phyloP scores from a whole-genome alignment of 2,329 filamentous ascomycete species.

The Gaeumannomyces sp. region DNA sequence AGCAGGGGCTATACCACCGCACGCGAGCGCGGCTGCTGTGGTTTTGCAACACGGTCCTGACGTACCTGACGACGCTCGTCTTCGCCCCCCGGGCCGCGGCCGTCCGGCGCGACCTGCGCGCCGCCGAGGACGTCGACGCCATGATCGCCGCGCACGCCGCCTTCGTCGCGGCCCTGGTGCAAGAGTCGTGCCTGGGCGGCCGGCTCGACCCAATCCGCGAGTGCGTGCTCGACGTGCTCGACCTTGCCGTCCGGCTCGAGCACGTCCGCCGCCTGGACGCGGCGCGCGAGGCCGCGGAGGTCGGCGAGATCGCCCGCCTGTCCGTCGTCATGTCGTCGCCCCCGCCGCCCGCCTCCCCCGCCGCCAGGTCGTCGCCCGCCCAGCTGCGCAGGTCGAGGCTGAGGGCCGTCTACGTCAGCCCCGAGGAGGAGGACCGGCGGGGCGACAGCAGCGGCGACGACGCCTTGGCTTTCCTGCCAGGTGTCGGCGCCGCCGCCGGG shows the following conservation, averaged over 20 bases:
- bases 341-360: constrained; percentile 19
- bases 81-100: constrained; percentile 52
- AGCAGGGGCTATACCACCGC: constrained; percentile 47
- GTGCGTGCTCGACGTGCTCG: constrained; percentile 67
- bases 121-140: constrained; percentile 67
- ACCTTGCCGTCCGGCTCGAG: constrained; percentile 65
- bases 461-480: not conserved
- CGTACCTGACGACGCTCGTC: constrained; percentile 70
- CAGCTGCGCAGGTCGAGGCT: constrained; percentile 9
- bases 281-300: constrained; percentile 30
- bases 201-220: constrained; percentile 66
- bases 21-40: constrained; percentile 67
- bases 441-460: constrained; percentile 13
- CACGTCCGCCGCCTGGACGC: constrained; percentile 44
- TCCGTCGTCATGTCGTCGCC: constrained; percentile 28
- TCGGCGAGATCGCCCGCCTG: constrained; percentile 33
- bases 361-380: constrained; percentile 8
- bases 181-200: constrained; percentile 62
- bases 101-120: constrained; percentile 51
- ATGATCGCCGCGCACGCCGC: constrained; percentile 67
- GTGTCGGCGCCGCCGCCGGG: not conserved
- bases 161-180: constrained; percentile 57
- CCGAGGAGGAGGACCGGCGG: constrained; percentile 24
- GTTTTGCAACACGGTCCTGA: constrained; percentile 69
- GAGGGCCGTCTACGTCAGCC: constrained; percentile 16